phyloP scores from a whole-genome alignment of 1,284 basidiomycete genomes.

The Irpex rosettiformis region DNA sequence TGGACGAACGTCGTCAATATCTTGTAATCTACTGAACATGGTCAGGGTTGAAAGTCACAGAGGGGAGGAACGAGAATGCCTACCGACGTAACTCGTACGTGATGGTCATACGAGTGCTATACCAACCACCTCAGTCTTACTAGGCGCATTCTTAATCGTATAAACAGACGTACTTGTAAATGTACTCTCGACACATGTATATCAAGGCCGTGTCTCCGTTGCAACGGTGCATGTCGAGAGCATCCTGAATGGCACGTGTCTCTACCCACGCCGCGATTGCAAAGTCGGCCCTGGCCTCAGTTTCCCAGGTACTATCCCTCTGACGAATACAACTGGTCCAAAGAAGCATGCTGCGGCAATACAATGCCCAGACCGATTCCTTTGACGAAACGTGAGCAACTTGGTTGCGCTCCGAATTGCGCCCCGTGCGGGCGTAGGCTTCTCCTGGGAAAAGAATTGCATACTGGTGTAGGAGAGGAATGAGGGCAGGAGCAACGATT shows the following conservation, averaged over 20 bases:
- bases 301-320: constrained; percentile 36
- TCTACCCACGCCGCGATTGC: constrained; percentile 61
- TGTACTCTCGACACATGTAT: constrained; percentile 66
- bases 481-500: constrained; percentile 6
- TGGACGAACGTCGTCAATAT: constrained; percentile 26
- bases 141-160: constrained; percentile 1
- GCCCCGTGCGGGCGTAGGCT: constrained; percentile 43
- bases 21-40: constrained; percentile 30
- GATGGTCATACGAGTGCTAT: constrained; percentile 64
- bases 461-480: constrained; percentile 44
- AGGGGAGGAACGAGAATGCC: constrained; percentile 27
- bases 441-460: constrained; percentile 60
- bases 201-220: constrained; percentile 62
- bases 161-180: constrained; percentile 62
- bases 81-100: constrained; percentile 65
- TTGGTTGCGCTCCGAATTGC: constrained; percentile 24
- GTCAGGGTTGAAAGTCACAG: constrained; percentile 19
- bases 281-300: constrained; percentile 53
- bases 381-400: constrained; percentile 43
- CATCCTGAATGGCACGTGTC: constrained; percentile 59
- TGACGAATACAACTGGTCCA: constrained; percentile 66
- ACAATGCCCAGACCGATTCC: constrained; percentile 74
- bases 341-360: constrained; percentile 74
- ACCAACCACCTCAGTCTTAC: constrained; percentile 9
- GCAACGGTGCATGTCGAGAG: constrained; percentile 63